Percentiles rank a stretch among this genome's conserved stretches.
These are phyloP conservation scores for Suhomyces sp. DNA, from an alignment of 805 yeast genomes.

Conservation along the genomic window DNA sequence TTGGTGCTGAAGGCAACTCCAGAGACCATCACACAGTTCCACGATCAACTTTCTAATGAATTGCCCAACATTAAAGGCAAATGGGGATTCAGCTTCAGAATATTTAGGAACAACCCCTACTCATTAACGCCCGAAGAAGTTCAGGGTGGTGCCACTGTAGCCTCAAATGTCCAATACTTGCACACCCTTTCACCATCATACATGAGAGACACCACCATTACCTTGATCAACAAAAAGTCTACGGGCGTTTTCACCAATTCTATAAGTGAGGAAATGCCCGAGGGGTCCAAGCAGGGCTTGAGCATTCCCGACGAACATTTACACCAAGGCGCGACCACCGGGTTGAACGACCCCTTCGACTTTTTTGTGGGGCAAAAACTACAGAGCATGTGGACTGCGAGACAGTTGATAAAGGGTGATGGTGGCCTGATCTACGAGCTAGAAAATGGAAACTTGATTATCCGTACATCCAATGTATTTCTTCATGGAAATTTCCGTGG, in stretches of 20 bases:
- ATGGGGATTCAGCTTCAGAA: constrained; percentile 68
- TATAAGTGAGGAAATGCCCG: constrained; percentile 28
- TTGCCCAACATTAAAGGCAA: constrained; percentile 58
- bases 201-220: constrained; percentile 43
- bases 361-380: constrained; percentile 53
- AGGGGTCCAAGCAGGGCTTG: constrained; percentile 13
- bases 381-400: constrained; percentile 64
- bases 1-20: constrained; percentile 46
- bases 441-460: constrained; percentile 47
- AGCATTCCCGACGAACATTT: constrained; percentile 37
- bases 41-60: constrained; percentile 67
- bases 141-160: constrained; percentile 23
- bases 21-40: constrained; percentile 63
- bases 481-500: constrained; percentile 75
- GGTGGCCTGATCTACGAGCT: constrained; percentile 67
- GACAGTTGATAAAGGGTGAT: constrained; percentile 72
- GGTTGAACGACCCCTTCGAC: constrained; percentile 57
- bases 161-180: constrained; percentile 42
- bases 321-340: constrained; percentile 53
- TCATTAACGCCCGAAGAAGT: constrained; percentile 41
- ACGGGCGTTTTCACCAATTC: constrained; percentile 35
- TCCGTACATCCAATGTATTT: constrained; percentile 68
- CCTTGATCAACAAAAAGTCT: constrained; percentile 45
- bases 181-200: constrained; percentile 54
- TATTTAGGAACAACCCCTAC: constrained; percentile 62